Percentiles rank a stretch among this genome's conserved stretches.
These are phyloP conservation scores for Marchantia polymorpha DNA, from an alignment of 225 moss, liverwort and hornwort species.

Conservation along the genomic window DNA sequence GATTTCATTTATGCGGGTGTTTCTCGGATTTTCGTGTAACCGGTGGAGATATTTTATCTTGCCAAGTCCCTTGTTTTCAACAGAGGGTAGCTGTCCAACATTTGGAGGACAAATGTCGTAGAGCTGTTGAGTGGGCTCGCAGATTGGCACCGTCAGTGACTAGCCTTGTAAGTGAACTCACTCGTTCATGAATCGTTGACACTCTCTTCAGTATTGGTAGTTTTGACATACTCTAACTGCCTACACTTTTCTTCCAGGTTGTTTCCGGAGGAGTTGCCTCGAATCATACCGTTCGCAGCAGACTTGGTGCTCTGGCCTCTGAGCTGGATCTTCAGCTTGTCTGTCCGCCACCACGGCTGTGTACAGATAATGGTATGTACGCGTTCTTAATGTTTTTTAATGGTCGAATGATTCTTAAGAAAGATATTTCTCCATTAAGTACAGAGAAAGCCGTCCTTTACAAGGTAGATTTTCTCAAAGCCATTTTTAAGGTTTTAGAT, in stretches of 20 bases:
- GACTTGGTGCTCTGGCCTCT: slow-evolving; percentile 54
- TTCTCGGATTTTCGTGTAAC: no score
- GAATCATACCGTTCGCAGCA: slow-evolving; percentile 72
- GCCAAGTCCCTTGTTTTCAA: neutral
- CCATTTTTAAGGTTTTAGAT: no score
- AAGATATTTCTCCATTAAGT: neutral
- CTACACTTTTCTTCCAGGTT: slow-evolving; percentile 43
- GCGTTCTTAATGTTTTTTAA: neutral
- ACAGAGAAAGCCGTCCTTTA: neutral
- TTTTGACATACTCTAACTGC: neutral
- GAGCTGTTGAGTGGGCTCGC: slow-evolving; percentile 80
- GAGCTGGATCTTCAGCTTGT: slow-evolving; percentile 79
- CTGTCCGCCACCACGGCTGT: slow-evolving; percentile 91
- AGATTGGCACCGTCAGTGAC: slow-evolving; percentile 58
- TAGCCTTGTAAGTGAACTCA: slow-evolving; percentile 57
- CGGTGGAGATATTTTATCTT: neutral
- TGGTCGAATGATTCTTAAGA: neutral
- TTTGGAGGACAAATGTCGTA: slow-evolving; percentile 84
- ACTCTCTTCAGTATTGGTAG: neutral
- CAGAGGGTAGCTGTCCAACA: slow-evolving; percentile 92
- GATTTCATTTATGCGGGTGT: no score
- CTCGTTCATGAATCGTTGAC: neutral
- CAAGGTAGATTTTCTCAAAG: no score
- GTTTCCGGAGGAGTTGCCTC: slow-evolving; percentile 98
- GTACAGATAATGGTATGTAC: slow-evolving; percentile 85